Base-by-base conservation (phyloP, 2,329 filamentous ascomycete species). In the Diplodia corticola region DNA sequence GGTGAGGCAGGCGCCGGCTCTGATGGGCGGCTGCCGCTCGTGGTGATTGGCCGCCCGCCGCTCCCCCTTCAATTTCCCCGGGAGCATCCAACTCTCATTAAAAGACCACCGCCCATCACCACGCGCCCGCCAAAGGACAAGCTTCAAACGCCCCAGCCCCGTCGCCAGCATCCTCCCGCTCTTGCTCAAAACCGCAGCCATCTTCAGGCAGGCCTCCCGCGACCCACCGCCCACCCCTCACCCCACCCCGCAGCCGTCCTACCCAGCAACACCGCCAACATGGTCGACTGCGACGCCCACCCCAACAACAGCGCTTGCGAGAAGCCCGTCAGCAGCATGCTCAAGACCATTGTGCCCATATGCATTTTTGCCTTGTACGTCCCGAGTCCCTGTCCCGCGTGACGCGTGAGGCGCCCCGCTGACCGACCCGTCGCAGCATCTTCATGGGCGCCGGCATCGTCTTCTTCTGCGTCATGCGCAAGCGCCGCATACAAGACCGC, bases 231-330 rank as follows among this genome's bases (percentile, higher is more conserved):
- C 37, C 40, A 35, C 22, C 37, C 24, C 35, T 20, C 13, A 40
- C 55, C 37, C 17, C 7, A 13, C 20, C 20, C 55, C 54, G 5
- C 57, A 17, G 4, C 40, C 13, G 12, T 1, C 57, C 24, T 20
- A 60, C 40, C 40, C 57, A 48, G 17, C 40, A 20, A 30, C 15
- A 13, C n/a, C 51, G 20, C 54, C 24, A 24, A 40, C 57, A 61
- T 61, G 57, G 57, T 61, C 37, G 57, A 61, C 44, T 61, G 57
- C 57, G 57, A 61, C n/a, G 4, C 26, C n/a, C 17, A 61, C n/a
- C 44, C 57, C 44, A 17, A 49, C 28, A 26, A 35, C 44, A 24
- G 22, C 26, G 40, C 57, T 1, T 61, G 57, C 57, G 57, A 61
- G 57, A 61, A 61, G 57, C 57, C 57, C 20, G 57, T 61, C 57